phyloP scores from a whole-genome alignment of 2,329 filamentous ascomycete species.

The Fusarium burgessii region DNA sequence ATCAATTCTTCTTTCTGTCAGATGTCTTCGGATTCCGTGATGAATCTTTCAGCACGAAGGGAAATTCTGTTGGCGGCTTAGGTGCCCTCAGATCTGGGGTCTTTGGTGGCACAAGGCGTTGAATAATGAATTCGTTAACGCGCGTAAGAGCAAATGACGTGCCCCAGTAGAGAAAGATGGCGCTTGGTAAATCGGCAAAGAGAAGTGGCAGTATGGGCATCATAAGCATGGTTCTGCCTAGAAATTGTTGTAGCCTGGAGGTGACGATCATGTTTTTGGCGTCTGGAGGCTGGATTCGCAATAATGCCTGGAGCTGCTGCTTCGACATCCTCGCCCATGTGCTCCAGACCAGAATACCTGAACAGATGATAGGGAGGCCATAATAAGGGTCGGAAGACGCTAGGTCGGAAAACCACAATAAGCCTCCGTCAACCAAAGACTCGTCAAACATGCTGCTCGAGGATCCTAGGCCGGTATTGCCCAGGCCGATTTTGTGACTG shows the following conservation, averaged over 20 bases:
- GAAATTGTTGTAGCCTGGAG: constrained; percentile 41
- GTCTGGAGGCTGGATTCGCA: constrained; percentile 36
- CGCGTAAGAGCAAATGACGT: constrained; percentile 52
- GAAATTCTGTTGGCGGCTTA: constrained; percentile 21
- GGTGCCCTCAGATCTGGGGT: constrained; percentile 28
- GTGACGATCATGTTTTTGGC: constrained; percentile 31
- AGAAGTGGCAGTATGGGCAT: constrained; percentile 52
- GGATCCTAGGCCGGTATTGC: constrained; percentile 41
- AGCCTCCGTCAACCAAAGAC: constrained; percentile 62
- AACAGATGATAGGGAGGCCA: constrained; percentile 58
- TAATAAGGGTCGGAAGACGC: constrained; percentile 64
- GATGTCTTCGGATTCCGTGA: background rate
- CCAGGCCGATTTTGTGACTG: constrained; percentile 49
- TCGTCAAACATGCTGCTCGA: constrained; percentile 50
- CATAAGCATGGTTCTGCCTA: constrained; percentile 50
- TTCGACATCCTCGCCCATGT: constrained; percentile 48
- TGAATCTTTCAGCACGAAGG: constrained; percentile 38
- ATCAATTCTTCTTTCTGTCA: constrained; percentile 19
- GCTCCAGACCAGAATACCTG: constrained; percentile 46
- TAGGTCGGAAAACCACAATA: constrained; percentile 68
- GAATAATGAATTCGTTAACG: constrained; percentile 51
- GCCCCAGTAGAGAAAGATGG: constrained; percentile 57
- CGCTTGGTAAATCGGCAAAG: constrained; percentile 53
- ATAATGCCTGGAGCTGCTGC: constrained; percentile 45
- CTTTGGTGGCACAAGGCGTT: constrained; percentile 37